phyloP scores from a whole-genome alignment of 2,329 filamentous ascomycete species.

The Acrodontium crateriforme region DNA sequence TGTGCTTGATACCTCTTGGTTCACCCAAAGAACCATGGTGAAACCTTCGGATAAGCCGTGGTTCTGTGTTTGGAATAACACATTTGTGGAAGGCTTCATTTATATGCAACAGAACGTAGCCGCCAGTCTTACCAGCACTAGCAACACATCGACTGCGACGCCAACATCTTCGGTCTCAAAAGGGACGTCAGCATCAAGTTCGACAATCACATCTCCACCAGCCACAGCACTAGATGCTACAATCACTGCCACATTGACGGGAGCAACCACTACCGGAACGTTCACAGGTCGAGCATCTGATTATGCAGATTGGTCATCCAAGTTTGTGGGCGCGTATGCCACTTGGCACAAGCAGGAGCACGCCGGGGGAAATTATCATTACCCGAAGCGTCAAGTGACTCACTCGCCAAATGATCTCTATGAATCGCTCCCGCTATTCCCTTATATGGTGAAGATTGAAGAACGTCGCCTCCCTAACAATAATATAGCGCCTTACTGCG shows the following conservation, averaged over 20 bases:
- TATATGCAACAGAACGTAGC: slow-evolving; percentile 41
- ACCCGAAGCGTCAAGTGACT: slow-evolving; percentile 5
- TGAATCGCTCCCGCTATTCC: slow-evolving; percentile 17
- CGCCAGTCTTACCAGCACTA: slow-evolving; percentile 3
- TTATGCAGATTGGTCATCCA: slow-evolving; percentile 5
- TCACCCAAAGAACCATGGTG: slow-evolving; percentile 28
- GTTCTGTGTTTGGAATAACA: slow-evolving; percentile 58
- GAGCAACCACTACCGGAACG: slow-evolving; percentile 8
- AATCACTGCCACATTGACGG: slow-evolving; percentile 5
- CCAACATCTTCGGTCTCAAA: slow-evolving; percentile 2
- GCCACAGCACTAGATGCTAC: too few relatives aligned
- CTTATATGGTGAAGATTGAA: slow-evolving; percentile 51
- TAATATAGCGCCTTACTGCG: slow-evolving; percentile 43
- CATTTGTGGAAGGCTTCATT: slow-evolving; percentile 52
- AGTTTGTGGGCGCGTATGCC: too few relatives aligned
- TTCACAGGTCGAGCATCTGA: slow-evolving; percentile 8
- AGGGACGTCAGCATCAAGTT: slow-evolving; percentile 6
- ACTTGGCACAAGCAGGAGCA: too few relatives aligned
- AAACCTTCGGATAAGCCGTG: slow-evolving; percentile 48
- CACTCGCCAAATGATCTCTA: slow-evolving; percentile 3
- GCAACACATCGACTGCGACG: slow-evolving; percentile 4
- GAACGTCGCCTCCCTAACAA: slow-evolving; percentile 41
- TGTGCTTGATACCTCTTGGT: slow-evolving; percentile 10
- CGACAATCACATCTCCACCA: slow-evolving; percentile 3
- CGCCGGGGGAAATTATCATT: slow-evolving; percentile 4